A percentile compares a stretch with the other conserved stretches of the same genome.
Evolutionary conservation across 1,284 basidiomycete genomes (phyloP).

Genomic region (Neonothopanus nambi): DNA sequence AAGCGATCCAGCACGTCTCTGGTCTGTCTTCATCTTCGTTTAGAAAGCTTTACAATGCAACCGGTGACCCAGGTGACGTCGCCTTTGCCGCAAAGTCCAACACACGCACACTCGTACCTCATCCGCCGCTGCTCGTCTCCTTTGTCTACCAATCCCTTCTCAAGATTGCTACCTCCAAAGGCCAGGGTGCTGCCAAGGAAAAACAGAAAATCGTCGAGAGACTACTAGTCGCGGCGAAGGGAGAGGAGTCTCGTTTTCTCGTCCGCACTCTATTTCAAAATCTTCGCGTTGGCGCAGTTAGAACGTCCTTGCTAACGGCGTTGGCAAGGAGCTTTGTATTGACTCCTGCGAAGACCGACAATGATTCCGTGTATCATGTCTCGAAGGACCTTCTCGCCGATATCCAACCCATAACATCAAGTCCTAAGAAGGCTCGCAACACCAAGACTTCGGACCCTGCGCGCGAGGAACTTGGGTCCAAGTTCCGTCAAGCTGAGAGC

Average conservation of each 20-base stretch:
- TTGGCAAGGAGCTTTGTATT: constrained; percentile 55
- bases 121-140: constrained; percentile 65
- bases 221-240: constrained; percentile 80
- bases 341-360: constrained; percentile 41
- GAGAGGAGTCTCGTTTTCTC: constrained; percentile 86
- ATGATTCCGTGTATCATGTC: constrained; percentile 36
- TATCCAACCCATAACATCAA: constrained; percentile 32
- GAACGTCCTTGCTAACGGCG: constrained; percentile 80
- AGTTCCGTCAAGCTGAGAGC: constrained; percentile 58
- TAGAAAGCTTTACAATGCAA: constrained; percentile 62
- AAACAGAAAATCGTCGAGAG: constrained; percentile 83
- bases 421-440: constrained; percentile 37
- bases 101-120: constrained; percentile 74
- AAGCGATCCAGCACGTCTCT: constrained; percentile 81
- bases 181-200: constrained; percentile 71
- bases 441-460: constrained; percentile 41
- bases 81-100: constrained; percentile 83
- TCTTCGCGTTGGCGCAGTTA: constrained; percentile 85
- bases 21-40: constrained; percentile 72
- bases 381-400: constrained; percentile 38
- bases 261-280: constrained; percentile 83
- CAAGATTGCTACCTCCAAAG: constrained; percentile 67
- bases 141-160: constrained; percentile 68
- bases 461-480: constrained; percentile 45
- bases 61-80: constrained; percentile 81